A percentile compares a stretch with the other conserved stretches of the same genome.
phyloP scores from a whole-genome alignment of 768 basidiomycete genomes.

The Leccinum disarticulatum region DNA sequence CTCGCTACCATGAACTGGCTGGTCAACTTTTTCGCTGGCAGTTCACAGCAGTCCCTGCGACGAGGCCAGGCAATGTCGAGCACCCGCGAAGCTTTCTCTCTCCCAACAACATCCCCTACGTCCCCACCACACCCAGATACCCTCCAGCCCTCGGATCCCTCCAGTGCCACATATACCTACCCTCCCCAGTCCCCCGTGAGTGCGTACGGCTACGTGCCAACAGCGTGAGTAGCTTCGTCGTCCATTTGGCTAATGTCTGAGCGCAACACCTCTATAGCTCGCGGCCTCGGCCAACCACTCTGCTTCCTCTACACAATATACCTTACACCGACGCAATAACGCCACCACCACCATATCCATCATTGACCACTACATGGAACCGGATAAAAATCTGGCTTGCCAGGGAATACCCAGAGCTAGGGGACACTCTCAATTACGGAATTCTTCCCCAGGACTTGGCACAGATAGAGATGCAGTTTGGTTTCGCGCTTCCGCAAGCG shows the following conservation, averaged over 20 bases:
- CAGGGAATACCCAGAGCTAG: conserved; percentile 89
- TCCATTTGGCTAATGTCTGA: conserved; percentile 8
- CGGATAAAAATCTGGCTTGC: conserved; percentile 80
- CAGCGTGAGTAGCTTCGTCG: conserved; percentile 42
- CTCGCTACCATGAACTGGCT: conserved; percentile 66
- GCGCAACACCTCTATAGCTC: conserved; percentile 26
- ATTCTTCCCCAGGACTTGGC: conserved; percentile 78
- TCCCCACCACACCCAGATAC: conserved; percentile 52
- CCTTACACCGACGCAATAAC: conserved; percentile 41
- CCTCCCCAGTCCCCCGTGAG: conserved; percentile 60
- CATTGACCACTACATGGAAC: conserved; percentile 79
- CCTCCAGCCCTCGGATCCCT: conserved; percentile 48
- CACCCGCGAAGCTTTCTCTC: conserved; percentile 86
- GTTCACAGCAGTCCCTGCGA: conserved; percentile 47
- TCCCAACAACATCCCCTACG: conserved; percentile 71
- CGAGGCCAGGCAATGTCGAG: conserved; percentile 69
- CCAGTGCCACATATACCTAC: conserved; percentile 67
- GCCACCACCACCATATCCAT: conserved; percentile 58
- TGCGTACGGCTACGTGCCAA: conserved; percentile 60
- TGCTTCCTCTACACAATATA: conserved; percentile 70
- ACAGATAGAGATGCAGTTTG: conserved; percentile 81
- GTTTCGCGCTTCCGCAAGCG: conserved; percentile 76
- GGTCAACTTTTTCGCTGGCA: conserved; percentile 58
- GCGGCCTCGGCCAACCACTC: conserved; percentile 48
- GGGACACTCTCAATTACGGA: conserved; percentile 93